phyloP scores from a whole-genome alignment of 1,139 yeast genomes.

The Pichiaceae sp. region DNA sequence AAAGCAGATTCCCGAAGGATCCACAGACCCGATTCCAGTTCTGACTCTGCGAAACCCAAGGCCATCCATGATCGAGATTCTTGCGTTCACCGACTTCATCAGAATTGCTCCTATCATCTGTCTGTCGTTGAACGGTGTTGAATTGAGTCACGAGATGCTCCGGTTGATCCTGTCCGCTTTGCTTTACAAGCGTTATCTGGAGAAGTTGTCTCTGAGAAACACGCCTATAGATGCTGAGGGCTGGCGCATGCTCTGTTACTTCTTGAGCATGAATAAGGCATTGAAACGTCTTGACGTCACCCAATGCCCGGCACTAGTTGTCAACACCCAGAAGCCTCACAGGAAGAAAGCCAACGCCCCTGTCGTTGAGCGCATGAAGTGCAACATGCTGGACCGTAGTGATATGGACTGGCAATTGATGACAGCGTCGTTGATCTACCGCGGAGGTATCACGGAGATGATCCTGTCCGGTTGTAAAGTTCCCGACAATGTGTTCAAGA shows the following conservation, averaged over 20 bases:
- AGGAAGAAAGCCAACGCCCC: conserved; percentile 14
- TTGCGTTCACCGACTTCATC: conserved; percentile 67
- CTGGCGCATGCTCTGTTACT: conserved; percentile 66
- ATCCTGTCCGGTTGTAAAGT: conserved; percentile 69
- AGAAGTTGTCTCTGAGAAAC: conserved; percentile 62
- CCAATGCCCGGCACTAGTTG: conserved; percentile 56
- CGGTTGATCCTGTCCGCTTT: conserved; percentile 53
- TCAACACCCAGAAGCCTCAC: conserved; percentile 46
- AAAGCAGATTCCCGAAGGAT: conserved; percentile 64
- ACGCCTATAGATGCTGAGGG: conserved; percentile 62
- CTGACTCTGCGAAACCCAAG: conserved; percentile 62
- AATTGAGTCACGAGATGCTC: conserved; percentile 55
- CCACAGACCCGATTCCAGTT: conserved; percentile 59
- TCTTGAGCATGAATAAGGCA: conserved; percentile 51
- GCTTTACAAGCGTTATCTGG: conserved; percentile 51
- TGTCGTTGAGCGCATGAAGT: conserved; percentile 39
- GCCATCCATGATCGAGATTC: conserved; percentile 67
- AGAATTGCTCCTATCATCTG: conserved; percentile 67
- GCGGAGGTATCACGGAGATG: conserved; percentile 69
- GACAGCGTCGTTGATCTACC: conserved; percentile 57
- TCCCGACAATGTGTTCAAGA: conserved; percentile 45
- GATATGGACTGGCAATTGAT: conserved; percentile 74
- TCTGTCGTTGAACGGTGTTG: conserved; percentile 63
- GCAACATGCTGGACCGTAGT: conserved; percentile 49
- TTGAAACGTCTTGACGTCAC: conserved; percentile 56